A percentile compares a stretch with the other conserved stretches of the same genome.
Evolutionary conservation across 2,329 filamentous ascomycete species (phyloP).

Genomic region (Aspergillus novoparasiticus): DNA sequence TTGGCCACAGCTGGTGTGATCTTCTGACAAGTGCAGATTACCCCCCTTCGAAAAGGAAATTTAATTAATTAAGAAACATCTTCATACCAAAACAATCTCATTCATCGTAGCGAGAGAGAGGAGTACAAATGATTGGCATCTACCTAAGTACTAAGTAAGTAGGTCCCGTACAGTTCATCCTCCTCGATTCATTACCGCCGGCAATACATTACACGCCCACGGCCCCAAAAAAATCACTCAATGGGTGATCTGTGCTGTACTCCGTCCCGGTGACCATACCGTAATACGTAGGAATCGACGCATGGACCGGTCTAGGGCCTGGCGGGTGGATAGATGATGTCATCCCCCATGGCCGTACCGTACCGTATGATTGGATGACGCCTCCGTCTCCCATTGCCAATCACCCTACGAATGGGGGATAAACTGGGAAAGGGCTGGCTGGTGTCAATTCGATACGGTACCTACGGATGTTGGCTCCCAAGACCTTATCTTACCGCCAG

Average conservation of each 20-base stretch:
- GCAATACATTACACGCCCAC: not conserved
- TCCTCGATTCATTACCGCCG: not conserved
- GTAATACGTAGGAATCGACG: conserved; percentile 16
- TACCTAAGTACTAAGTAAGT: not conserved
- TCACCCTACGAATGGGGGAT: not conserved
- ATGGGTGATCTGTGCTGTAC: conserved; percentile 15
- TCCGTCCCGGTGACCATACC: conserved; percentile 17
- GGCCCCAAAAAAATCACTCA: conserved; percentile 17
- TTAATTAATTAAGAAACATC: not conserved
- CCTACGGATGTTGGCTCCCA: no score
- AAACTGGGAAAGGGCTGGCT: not conserved
- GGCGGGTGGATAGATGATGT: conserved; percentile 27
- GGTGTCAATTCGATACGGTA: not conserved
- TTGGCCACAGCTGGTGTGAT: not conserved
- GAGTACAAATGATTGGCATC: not conserved
- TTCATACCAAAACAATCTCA: conserved; percentile 1
- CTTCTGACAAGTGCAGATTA: conserved; percentile 1
- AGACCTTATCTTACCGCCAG: conserved; percentile 3
- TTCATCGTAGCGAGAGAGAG: not conserved
- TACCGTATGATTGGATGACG: conserved; percentile 11
- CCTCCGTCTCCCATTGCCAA: not conserved
- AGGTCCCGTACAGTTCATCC: not conserved
- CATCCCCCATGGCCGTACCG: conserved; percentile 19
- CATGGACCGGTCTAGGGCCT: conserved; percentile 36
- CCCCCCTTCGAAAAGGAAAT: not conserved